Percentiles rank a stretch among this genome's conserved stretches.
phyloP scores from a whole-genome alignment of 2,329 filamentous ascomycete species.

The Aspergillus sclerotialis region DNA sequence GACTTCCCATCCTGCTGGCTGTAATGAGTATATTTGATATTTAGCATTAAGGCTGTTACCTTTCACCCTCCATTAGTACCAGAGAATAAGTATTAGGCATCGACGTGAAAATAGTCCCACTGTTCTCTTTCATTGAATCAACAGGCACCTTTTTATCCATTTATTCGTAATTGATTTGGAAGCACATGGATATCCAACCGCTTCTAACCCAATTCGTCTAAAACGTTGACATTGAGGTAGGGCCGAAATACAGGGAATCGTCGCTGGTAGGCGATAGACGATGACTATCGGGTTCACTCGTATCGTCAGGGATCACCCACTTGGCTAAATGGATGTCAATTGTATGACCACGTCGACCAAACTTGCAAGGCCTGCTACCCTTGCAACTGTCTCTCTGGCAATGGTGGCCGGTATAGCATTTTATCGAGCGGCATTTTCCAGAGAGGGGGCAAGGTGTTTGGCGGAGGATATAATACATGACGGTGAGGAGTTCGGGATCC shows the following conservation, averaged over 20 bases:
- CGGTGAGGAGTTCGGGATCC: constrained; percentile 30
- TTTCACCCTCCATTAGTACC: too few relatives aligned
- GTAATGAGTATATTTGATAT: too few relatives aligned
- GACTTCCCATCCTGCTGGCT: too few relatives aligned
- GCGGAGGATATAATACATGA: constrained; percentile 40
- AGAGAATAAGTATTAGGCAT: too few relatives aligned
- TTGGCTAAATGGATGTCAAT: constrained; percentile 16
- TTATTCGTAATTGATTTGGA: too few relatives aligned
- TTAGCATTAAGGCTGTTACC: too few relatives aligned
- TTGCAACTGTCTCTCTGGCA: constrained; percentile 28
- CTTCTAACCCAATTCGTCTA: too few relatives aligned
- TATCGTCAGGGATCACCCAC: constrained; percentile 18
- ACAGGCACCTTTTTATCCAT: too few relatives aligned
- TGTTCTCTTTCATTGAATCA: too few relatives aligned
- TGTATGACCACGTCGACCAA: constrained; percentile 19
- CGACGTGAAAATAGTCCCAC: too few relatives aligned
- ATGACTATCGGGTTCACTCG: constrained; percentile 1
- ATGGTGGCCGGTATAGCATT: constrained; percentile 43
- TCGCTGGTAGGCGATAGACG: constrained; percentile 1
- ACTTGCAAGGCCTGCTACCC: constrained; percentile 23
- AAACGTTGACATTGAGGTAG: too few relatives aligned
- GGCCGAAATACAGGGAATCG: constrained; percentile 1
- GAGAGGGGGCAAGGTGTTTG: constrained; percentile 36
- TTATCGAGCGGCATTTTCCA: constrained; percentile 34
- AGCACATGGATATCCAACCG: too few relatives aligned